Percentiles rank a stretch among this genome's conserved stretches.
Conservation (phyloP, 305 asterid species). For the Fraxinus greggii region DNA sequence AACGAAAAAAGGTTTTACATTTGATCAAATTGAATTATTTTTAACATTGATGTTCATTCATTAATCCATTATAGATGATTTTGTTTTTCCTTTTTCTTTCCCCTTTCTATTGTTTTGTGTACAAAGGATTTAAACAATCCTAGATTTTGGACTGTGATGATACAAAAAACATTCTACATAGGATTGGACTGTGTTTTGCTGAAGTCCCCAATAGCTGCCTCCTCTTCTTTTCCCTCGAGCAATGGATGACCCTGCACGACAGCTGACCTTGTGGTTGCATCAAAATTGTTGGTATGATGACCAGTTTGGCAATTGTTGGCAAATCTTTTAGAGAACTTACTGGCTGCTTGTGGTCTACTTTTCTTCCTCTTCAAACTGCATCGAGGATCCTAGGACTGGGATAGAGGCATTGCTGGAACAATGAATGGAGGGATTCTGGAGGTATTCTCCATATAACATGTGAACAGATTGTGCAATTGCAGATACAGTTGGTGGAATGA, state of each 20-base stretch:
- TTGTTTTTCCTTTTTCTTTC: neutral
- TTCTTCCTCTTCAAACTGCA: constrained; percentile 40
- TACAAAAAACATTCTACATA: neutral
- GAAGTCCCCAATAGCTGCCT: constrained; percentile 40
- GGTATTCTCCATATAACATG: constrained; percentile 61
- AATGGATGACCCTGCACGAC: neutral
- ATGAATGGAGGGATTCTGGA: neutral
- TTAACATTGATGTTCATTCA: neutral
- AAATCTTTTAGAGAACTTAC: constrained; percentile 14
- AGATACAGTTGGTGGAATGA: constrained; percentile 67
- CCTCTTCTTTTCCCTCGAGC: neutral
- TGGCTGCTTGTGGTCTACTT: neutral
- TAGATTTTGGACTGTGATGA: neutral
- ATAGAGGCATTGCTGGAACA: neutral
- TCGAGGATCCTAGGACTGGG: neutral
- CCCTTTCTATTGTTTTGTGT: neutral
- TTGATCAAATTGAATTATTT: too few relatives aligned
- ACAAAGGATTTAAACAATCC: neutral
- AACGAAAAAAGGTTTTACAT: neutral
- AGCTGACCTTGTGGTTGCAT: neutral
- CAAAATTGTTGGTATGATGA: constrained; percentile 30
- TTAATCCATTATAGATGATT: too few relatives aligned
- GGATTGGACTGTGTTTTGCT: constrained; percentile 42
- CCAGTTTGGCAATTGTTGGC: constrained; percentile 17
- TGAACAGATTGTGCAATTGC: constrained; percentile 82